Conservation (phyloP, 305 asterid genomes). For the Nicotiana rustica region DNA sequence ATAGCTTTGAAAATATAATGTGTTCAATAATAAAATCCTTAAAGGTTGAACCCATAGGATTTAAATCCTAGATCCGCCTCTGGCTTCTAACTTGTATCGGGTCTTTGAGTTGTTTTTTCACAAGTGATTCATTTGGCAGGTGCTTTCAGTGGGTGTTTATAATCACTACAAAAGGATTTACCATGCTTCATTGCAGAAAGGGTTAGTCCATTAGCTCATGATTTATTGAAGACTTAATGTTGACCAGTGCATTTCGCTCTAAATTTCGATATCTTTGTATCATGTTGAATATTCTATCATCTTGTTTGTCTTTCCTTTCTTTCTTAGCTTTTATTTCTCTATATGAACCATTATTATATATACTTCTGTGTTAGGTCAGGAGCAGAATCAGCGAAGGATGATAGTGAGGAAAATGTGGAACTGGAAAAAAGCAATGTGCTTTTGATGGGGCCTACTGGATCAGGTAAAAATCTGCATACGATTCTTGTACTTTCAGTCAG, state of each 20-base stretch:
- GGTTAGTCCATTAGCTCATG: conserved; percentile 55
- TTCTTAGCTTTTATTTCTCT: conserved; percentile 20
- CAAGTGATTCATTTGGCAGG: conserved; percentile 55
- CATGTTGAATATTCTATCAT: conserved; percentile 21
- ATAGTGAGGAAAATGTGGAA: conserved; percentile 77
- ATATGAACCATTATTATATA: not conserved
- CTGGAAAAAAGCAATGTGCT: conserved; percentile 96
- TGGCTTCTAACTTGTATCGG: not conserved
- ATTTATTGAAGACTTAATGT: not conserved
- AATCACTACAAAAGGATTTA: conserved; percentile 92
- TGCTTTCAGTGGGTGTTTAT: conserved; percentile 92
- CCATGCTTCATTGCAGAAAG: conserved; percentile 70
- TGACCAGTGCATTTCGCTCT: not conserved
- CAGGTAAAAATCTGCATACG: conserved; percentile 58
- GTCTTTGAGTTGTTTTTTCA: not conserved
- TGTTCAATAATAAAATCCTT: too few species aligned
- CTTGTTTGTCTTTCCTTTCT: not conserved
- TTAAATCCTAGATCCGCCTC: too few species aligned
- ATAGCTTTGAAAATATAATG: too few species aligned
- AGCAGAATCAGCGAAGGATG: conserved; percentile 59
- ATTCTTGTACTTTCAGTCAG: not conserved
- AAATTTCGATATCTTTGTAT: not conserved
- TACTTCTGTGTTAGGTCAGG: conserved; percentile 62
- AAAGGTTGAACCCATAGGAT: too few species aligned
- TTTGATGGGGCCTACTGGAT: conserved; percentile 97